Base-by-base conservation (phyloP, 352 stramenopile species). In the Phytopythium montanum region DNA sequence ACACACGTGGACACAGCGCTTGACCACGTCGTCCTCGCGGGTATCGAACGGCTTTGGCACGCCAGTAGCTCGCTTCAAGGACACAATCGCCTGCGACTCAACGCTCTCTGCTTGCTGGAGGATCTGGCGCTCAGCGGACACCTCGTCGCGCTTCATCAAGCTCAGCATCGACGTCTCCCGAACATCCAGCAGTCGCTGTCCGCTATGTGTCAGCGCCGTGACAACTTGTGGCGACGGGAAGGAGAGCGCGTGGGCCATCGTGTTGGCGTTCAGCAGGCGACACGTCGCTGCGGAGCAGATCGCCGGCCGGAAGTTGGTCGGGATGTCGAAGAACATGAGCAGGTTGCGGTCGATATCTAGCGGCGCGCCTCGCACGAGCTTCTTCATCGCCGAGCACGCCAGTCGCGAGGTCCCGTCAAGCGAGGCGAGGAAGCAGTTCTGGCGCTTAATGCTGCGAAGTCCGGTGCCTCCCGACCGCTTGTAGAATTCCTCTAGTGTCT, bases 41-140 rank as follows among this genome's bases (percentile, higher is more conserved):
- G 76, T 87, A 60, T 94, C 84, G 46, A 90, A 93, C 10, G 81
- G 84, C 33, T 88, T 89, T 13, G 81, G 84, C 0, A 93, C 75
- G 7, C 84, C 84, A 0, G 73, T 77, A 10, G 84, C 84, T 41
- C 75, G 69, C 39, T 93, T 93, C 5, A 93, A 41, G 4, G 81
- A 93, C n/a, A 89, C 76, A 28, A 93, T 81, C 8, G 84, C 84
- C 50, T 93, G 81, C 0, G 69, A 68, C 62, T 89, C 66, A 28
- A 70, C 59, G 19, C 56, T 66, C 31, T 93, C 84, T 2, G 70
- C 81, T 68, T 87, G 65, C 21, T 77, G 72, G 3, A 90, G 46
- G 53, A 85, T 68, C 31, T 65, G 29, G 25, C 66, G 64, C 42
- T 89, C 79, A 7, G 72, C 70, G 10, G 66, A 63, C 13, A 49